phyloP scores from a whole-genome alignment of 768 basidiomycete genomes.

The Mycena filopes region DNA sequence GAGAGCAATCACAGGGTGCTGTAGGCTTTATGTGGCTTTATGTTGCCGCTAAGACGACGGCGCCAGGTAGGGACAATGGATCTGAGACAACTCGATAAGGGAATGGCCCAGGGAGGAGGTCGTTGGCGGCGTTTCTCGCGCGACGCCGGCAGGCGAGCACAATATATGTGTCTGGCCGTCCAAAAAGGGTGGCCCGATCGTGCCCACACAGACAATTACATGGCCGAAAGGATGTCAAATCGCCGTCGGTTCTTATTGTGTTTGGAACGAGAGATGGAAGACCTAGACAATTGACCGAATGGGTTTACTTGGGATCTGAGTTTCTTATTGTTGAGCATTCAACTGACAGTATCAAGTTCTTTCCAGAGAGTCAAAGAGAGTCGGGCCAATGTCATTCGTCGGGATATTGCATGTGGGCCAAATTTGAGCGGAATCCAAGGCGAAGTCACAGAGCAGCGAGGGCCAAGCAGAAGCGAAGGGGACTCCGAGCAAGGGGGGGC shows the following conservation, averaged over 20 bases:
- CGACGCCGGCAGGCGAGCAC: not conserved
- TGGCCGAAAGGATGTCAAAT: slow-evolving; percentile 20
- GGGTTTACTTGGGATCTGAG: slow-evolving; percentile 22
- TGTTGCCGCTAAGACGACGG: slow-evolving; percentile 6
- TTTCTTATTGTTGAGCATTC: slow-evolving; percentile 23
- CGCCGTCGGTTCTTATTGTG: slow-evolving; percentile 25
- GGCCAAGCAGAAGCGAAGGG: too few relatives aligned
- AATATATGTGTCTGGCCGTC: slow-evolving; percentile 15
- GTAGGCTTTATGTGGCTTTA: slow-evolving; percentile 15
- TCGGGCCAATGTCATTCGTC: not conserved
- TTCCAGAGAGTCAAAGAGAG: slow-evolving; percentile 2
- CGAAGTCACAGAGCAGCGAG: not conserved
- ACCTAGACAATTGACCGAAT: slow-evolving; percentile 24
- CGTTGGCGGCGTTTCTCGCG: slow-evolving; percentile 2
- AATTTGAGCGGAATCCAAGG: too few relatives aligned
- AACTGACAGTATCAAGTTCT: not conserved
- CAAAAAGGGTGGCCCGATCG: slow-evolving; percentile 25
- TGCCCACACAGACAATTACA: slow-evolving; percentile 22
- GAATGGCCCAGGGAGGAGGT: not conserved
- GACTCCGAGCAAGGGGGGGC: too few relatives aligned
- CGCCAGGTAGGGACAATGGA: slow-evolving; percentile 22
- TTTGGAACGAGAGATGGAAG: not conserved
- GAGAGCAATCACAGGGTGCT: not conserved
- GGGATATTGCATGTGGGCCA: too few relatives aligned
- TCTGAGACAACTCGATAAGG: slow-evolving; percentile 16